Conservation (phyloP, 148 eudicot genomes). For the Hydrangea macrophylla region DNA sequence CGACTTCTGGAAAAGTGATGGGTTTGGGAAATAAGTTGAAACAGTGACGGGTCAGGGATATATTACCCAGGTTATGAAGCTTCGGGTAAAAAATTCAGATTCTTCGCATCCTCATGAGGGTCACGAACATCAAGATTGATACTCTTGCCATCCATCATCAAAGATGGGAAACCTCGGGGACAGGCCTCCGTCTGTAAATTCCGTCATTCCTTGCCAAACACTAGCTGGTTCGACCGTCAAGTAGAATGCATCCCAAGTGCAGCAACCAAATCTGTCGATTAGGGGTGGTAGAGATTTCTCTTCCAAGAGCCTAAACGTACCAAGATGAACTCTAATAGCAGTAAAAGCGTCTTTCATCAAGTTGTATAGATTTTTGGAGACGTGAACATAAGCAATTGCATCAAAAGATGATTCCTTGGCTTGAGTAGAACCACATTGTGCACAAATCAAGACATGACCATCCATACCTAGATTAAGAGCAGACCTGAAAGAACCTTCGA, state of each 20-base stretch:
- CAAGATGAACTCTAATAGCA: conserved; percentile 53
- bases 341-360: conserved; percentile 60
- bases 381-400: conserved; percentile 62
- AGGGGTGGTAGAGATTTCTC: conserved; percentile 51
- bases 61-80: too few relatives aligned
- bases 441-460: conserved; percentile 44
- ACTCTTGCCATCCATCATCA: conserved; percentile 78
- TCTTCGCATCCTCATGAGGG: conserved; percentile 33
- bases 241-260: conserved; percentile 78
- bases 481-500: conserved; percentile 57
- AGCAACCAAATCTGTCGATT: conserved; percentile 64
- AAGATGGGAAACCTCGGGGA: conserved; percentile 50
- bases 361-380: conserved; percentile 53
- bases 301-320: conserved; percentile 58
- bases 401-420: conserved; percentile 39
- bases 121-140: conserved; percentile 41
- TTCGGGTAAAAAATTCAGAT: too few relatives aligned
- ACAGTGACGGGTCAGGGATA: too few relatives aligned
- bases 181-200: conserved; percentile 41
- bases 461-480: conserved; percentile 51
- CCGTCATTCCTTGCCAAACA: conserved; percentile 54
- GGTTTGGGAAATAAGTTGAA: too few relatives aligned
- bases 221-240: conserved; percentile 56
- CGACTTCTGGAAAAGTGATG: too few relatives aligned
- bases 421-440: conserved; percentile 52